A percentile compares a stretch with the other conserved stretches of the same genome.
Conservation (phyloP, 805 yeast genomes). For the Isabelozyma heimii region DNA sequence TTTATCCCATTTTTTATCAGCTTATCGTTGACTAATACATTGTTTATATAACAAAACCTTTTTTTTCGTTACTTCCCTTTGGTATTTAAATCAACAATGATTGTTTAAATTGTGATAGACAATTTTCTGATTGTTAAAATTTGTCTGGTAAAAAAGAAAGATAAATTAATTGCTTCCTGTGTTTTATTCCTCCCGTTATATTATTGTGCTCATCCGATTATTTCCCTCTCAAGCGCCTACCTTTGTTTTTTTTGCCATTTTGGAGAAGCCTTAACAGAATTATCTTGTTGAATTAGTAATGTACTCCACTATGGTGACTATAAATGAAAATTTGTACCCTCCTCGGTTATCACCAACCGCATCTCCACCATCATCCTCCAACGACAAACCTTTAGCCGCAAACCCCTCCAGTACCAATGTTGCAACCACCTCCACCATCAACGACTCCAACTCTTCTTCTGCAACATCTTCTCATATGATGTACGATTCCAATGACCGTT, state of each 20-base stretch:
- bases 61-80: neutral
- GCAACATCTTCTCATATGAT: neutral
- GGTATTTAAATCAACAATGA: neutral
- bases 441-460: neutral
- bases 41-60: neutral
- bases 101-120: neutral
- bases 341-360: neutral
- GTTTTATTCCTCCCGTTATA: neutral
- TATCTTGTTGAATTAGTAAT: neutral
- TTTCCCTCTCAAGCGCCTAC: neutral
- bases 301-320: neutral
- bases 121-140: neutral
- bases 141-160: neutral
- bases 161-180: neutral
- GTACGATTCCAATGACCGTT: neutral
- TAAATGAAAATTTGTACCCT: neutral
- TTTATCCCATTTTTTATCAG: neutral
- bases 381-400: neutral
- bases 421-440: neutral
- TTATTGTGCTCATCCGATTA: neutral
- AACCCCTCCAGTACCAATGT: neutral
- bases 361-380: neutral
- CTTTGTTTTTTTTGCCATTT: neutral
- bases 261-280: neutral
- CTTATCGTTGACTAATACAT: neutral